Base-by-base conservation (phyloP, 1,139 yeast genomes). In the Blastobotrys serpentis region DNA sequence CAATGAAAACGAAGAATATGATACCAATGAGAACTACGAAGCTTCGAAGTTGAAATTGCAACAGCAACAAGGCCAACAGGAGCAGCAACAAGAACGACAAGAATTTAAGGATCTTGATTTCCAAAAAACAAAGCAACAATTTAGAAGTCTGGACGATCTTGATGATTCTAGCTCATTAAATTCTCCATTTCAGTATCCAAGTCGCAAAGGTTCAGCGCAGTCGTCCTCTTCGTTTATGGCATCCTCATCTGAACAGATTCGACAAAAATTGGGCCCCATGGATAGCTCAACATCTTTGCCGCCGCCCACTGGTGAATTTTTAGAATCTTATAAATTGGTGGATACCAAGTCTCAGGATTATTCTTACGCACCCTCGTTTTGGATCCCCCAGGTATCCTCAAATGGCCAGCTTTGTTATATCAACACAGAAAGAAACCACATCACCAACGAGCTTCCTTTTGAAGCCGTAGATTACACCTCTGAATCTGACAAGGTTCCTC, bases 381-480 rank as follows among this genome's bases (percentile, higher is more conserved):
- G 68, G 68, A 51, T 63, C 26, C 68, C 68, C 1, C 66, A 63
- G 43, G 52, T 64, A 4, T 53, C 57, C 19, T 43, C 49, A 13
- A 52, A 56, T 22, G 67, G 66, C 34, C 58, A 60, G 36, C 52
- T 64, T 38, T 52, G 56, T 41, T 64, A 54, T 48, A 54, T 56
- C 39, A 63, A 63, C 46, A 53, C 66, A 10, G 47, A 47, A 10
- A 42, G 63, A 23, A 48, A 49, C 19, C 57, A 55, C 19, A 49
- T 58, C 7, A 50, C 63, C 6, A 46, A 47, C 7, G 55, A 53
- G 11, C 39, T 63, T 3, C 67, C 67, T 8, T 63, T 60, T 49
- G 59, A 58, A 40, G 41, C 42, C 2, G 52, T 42, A 10, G 47
- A 43, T 37, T 7, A 29, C 16, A 18, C 43, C 2, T 8, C 7